phyloP scores from a whole-genome alignment of 1,139 yeast genomes.

The Spencermartinsiella ligniputridi region DNA sequence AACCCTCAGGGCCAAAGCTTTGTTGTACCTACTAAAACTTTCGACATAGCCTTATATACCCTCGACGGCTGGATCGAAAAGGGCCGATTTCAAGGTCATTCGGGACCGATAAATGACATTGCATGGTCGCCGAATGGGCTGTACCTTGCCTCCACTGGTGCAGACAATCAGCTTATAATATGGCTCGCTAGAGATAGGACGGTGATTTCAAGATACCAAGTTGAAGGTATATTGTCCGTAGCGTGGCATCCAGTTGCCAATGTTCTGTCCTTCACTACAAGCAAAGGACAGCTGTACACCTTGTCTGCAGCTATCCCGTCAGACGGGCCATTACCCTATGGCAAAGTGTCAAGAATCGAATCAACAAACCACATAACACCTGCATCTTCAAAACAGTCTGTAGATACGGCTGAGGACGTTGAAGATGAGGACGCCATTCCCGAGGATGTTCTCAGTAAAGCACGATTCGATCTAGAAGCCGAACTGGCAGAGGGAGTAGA shows the following conservation, averaged over 20 bases:
- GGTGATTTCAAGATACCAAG: constrained; percentile 19
- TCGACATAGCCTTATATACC: constrained; percentile 35
- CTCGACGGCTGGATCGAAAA: constrained; percentile 20
- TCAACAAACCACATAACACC: neutral
- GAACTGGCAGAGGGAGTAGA: constrained; percentile 30
- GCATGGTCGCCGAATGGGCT: constrained; percentile 59
- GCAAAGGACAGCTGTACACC: constrained; percentile 32
- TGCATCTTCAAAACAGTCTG: neutral
- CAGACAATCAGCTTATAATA: constrained; percentile 48
- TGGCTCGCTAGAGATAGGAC: constrained; percentile 41
- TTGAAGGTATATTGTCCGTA: constrained; percentile 21
- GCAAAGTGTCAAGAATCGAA: neutral
- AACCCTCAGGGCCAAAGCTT: constrained; percentile 60
- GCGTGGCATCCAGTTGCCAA: constrained; percentile 38
- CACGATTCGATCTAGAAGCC: constrained; percentile 8
- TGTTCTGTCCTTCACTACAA: constrained; percentile 31
- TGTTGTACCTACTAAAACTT: constrained; percentile 49
- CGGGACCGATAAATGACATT: constrained; percentile 45
- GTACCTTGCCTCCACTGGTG: constrained; percentile 48
- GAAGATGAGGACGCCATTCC: constrained; percentile 25
- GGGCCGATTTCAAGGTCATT: constrained; percentile 25
- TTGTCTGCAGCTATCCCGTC: constrained; percentile 15
- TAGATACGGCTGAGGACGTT: constrained; percentile 3
- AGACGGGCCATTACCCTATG: constrained; percentile 10
- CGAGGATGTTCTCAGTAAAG: constrained; percentile 5